Evolutionary conservation across 2,329 filamentous ascomycete genomes (phyloP), one percentile per base, ranked within the genome.

Genomic region (Albifimbria verrucaria): DNA sequence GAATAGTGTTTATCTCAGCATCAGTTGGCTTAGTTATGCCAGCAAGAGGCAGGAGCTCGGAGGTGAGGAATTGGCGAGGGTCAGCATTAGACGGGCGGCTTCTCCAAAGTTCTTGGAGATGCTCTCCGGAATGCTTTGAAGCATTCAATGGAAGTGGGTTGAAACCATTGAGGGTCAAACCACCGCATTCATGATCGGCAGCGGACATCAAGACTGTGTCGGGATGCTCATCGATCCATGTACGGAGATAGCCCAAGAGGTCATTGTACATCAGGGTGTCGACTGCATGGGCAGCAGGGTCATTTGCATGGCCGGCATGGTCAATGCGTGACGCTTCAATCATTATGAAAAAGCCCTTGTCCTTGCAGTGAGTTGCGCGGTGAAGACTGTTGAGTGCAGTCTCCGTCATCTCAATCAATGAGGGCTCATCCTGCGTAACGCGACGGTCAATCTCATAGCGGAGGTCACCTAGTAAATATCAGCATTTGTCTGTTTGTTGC

Each of bases 261-360:
- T 64, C 60, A 57, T 72, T 69, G 57, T 71, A 73, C 57, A 69
- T 66, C 32, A 72, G 61, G 12, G 68, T 66, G 26, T 73, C 70
- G 53, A 69, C 65, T 17, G 81, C 77, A 60, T 81, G 79, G 18
- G 77, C 77, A 17, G 73, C 76, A 9, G 78, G 75, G 58, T 81
- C 78, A 57, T 81, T 80, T 61, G 74, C 76, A 57, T 81, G 79
- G 32, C 59, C 57, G 25, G 65, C 62, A 48, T 70, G 67, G 55
- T 69, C 66, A 52, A 70, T 70, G 36, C 67, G 62, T n/a, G 62
- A 65, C 9, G 65, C 65, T 54, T 70, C 65, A 46, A 68, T 67
- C 63, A 73, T 67, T 45, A 73, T 54, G 49, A 59, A 57, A 55
- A 49, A 59, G 41, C 57, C 69, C 49, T 67, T 65, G 20, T 65